These are phyloP conservation scores for Peltaster fructicola DNA, from an alignment of 2,329 filamentous ascomycete genomes.

Conservation along the genomic window DNA sequence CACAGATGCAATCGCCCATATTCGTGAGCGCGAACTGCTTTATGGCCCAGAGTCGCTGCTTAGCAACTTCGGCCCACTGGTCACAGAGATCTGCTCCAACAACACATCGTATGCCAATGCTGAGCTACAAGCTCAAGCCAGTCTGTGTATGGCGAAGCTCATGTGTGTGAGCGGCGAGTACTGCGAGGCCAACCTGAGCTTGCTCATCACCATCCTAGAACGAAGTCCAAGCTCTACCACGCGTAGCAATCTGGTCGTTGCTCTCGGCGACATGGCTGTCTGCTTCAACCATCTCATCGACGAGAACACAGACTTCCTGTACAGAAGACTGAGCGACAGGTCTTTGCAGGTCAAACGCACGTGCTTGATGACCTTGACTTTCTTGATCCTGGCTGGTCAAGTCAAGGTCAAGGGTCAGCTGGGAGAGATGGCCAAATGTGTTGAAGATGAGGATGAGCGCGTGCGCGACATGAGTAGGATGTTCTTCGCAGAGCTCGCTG, in stretches of 20 bases:
- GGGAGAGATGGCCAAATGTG: constrained; percentile 96
- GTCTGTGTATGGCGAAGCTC: constrained; percentile 85
- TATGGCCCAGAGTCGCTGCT: constrained; percentile 72
- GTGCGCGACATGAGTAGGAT: constrained; percentile 88
- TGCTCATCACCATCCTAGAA: constrained; percentile 96
- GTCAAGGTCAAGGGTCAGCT: constrained; percentile 99
- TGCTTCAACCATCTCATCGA: constrained; percentile 99
- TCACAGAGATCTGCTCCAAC: constrained; percentile 84
- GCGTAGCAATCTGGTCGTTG: constrained; percentile 89
- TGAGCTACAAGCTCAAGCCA: constrained; percentile 80
- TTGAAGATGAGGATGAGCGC: constrained; percentile 87
- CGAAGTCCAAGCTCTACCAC: constrained; percentile 82
- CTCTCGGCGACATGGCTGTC: constrained; percentile 95
- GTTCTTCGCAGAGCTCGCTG: constrained; percentile 96
- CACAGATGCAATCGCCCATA: constrained; percentile 68
- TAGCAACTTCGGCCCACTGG: constrained; percentile 78
- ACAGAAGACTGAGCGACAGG: constrained; percentile 74
- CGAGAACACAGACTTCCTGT: constrained; percentile 96
- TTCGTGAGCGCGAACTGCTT: constrained; percentile 67
- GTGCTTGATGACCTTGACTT: constrained; percentile 95
- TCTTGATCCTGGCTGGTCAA: constrained; percentile 89
- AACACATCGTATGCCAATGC: constrained; percentile 84
- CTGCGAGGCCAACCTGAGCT: constrained; percentile 78
- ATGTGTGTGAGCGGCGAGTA: constrained; percentile 98
- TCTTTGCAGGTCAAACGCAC: constrained; percentile 89